These are phyloP conservation scores for Geotrichum cucujoidarum DNA, from an alignment of 1,139 yeast species.

Conservation along the genomic window DNA sequence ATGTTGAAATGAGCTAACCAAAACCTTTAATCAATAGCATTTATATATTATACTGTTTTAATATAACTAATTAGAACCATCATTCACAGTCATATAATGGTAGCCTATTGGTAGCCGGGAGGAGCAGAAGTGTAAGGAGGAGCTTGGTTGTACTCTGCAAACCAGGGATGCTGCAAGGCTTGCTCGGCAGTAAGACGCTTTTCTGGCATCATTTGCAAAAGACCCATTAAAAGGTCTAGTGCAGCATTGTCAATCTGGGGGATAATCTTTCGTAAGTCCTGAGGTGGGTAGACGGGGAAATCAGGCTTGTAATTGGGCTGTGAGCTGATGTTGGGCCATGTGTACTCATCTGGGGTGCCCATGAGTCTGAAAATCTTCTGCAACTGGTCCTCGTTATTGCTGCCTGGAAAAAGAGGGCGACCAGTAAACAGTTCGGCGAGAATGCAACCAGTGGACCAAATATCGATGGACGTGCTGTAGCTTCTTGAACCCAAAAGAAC, in stretches of 20 bases:
- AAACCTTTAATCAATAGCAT: background rate
- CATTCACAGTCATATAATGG: too few relatives aligned
- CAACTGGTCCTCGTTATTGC: constrained; percentile 92
- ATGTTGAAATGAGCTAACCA: constrained; percentile 18
- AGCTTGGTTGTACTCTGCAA: constrained; percentile 56
- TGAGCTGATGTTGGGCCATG: constrained; percentile 91
- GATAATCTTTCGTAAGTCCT: constrained; percentile 70
- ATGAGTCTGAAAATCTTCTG: constrained; percentile 80
- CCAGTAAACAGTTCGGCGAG: constrained; percentile 98
- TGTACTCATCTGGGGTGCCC: constrained; percentile 95
- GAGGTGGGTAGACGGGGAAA: constrained; percentile 75
- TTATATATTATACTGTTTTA: background rate
- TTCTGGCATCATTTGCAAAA: constrained; percentile 90
- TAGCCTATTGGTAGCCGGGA: constrained; percentile 16
- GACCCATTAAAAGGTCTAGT: constrained; percentile 65
- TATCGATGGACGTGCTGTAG: constrained; percentile 92
- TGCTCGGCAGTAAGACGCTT: constrained; percentile 85
- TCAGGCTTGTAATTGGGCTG: constrained; percentile 80
- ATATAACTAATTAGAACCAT: background rate
- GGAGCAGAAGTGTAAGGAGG: constrained; percentile 10
- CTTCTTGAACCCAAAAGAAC: constrained; percentile 92
- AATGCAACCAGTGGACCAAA: constrained; percentile 98
- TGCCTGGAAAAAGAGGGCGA: constrained; percentile 94
- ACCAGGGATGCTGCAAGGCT: constrained; percentile 94
- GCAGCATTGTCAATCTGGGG: constrained; percentile 78